Evolutionary conservation across 192 early-diverging fungal genomes (phyloP).

Genomic region (Oehlia diaphana): DNA sequence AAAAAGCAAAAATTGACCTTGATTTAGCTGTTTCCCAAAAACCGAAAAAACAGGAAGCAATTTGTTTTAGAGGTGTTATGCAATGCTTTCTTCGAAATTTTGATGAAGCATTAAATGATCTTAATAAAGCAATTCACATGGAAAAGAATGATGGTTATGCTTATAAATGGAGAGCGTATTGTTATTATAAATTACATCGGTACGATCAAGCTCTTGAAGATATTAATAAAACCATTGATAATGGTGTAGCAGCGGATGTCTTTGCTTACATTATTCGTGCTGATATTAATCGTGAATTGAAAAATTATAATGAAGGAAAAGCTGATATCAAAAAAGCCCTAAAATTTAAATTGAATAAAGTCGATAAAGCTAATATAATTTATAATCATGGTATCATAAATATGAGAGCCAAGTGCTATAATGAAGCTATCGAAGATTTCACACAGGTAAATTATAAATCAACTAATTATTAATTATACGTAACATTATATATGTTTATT

Average conservation of each 20-base stretch:
- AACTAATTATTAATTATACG: neutral
- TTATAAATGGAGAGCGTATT: neutral
- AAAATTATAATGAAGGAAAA: neutral
- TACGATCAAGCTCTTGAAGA: constrained; percentile 2
- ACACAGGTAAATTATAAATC: neutral
- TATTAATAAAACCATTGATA: neutral
- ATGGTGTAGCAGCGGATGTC: neutral
- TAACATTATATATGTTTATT: neutral
- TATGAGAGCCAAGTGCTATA: neutral
- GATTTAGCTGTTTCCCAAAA: neutral
- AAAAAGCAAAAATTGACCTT: constrained; percentile 8
- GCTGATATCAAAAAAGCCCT: neutral
- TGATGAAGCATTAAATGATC: constrained; percentile 12
- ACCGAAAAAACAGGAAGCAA: neutral
- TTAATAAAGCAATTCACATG: neutral
- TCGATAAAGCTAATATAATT: neutral
- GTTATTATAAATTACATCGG: neutral
- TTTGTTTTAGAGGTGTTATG: neutral
- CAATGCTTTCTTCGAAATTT: neutral
- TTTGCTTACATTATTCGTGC: neutral
- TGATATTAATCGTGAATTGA: neutral
- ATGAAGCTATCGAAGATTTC: neutral
- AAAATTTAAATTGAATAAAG: neutral
- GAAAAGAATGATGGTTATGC: neutral
- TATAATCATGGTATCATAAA: neutral